Evolutionary conservation across 148 eudicot species (phyloP), one percentile per base, ranked within the genome.

Genomic region (Camellia lanceoleosa): DNA sequence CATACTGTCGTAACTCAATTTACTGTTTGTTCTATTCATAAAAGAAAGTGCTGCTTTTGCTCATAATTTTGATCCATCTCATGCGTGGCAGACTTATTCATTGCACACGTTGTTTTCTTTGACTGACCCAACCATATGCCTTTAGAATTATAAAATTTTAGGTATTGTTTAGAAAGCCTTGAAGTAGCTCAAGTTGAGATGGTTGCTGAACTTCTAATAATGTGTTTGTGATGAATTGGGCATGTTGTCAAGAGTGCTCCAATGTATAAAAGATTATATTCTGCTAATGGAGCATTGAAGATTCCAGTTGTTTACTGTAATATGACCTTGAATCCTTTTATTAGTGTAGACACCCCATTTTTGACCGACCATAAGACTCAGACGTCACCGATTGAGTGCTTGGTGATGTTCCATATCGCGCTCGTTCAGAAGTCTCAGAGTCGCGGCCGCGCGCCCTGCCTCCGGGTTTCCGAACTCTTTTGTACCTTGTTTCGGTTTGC

Each of bases 131-230:
- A n/a, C n/a, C n/a, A n/a, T 12, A 55, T 12, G 52, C 14, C 42
- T 64, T 9, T 20, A 20, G 3, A 19, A 55, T 15, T 58, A 16
- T 38, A 42, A 41, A 58, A 38, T 30, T 43, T 74, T 38, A 16
- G 3, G 9, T 64, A 74, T 58, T 10, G 49, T 41, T 58, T 58
- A 5, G 19, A 70, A 74, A 74, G n/a, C 51, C 77, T 42, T 74
- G 23, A 58, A 16, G 16, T 74, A 58, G 7, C 7, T 59, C 20
- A 58, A 58, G n/a, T 38, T n/a, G 49, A 16, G 77, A 74, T 74
- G 77, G 77, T 41, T 74, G 60, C 64, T 73, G 20, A 73, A 15
- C 46, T 73, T 55, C 10, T 55, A 55, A 13, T 16, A 16, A 12
- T 55, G 52, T 68, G 20, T 68, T 68, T 7, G 16, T 3, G 71